Evolutionary conservation across 1,284 basidiomycete species (phyloP).

Genomic region (Porogramme epimiltina): DNA sequence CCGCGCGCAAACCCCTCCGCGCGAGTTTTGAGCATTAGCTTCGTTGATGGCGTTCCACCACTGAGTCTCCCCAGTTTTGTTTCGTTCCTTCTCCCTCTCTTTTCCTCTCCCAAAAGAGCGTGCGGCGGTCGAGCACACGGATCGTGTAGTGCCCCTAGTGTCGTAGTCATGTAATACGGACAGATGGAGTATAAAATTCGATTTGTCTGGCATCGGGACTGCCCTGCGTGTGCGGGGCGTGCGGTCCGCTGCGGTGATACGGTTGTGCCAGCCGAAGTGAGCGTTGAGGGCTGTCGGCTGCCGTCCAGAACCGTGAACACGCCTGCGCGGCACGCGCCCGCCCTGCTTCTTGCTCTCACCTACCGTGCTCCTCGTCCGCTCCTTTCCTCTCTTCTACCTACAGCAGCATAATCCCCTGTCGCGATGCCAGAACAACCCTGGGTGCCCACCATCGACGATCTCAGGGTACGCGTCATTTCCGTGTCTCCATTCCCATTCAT

Average conservation of each 20-base stretch:
- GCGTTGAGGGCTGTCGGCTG: too few species aligned
- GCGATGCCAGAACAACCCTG: neutral
- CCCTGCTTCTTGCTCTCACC: too few species aligned
- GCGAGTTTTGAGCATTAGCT: conserved; percentile 33
- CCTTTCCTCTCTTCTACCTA: too few species aligned
- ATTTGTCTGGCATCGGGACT: neutral
- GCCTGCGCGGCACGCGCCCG: too few species aligned
- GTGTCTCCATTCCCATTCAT: too few species aligned
- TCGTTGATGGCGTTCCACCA: neutral
- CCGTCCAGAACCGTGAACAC: too few species aligned
- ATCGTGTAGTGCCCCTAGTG: conserved; percentile 13
- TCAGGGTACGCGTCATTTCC: conserved; percentile 41
- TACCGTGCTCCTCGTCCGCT: too few species aligned
- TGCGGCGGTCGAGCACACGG: neutral
- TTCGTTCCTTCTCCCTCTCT: neutral
- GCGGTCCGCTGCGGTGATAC: too few species aligned
- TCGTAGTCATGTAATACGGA: conserved; percentile 16
- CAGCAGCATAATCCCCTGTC: too few species aligned
- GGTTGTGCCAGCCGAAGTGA: too few species aligned
- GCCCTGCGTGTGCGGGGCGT: too few species aligned
- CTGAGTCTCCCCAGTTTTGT: neutral
- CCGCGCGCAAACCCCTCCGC: conserved; percentile 52
- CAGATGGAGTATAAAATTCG: conserved; percentile 6
- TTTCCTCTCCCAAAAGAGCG: too few species aligned
- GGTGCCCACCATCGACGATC: conserved; percentile 41